Evolutionary conservation across 495 filamentous ascomycete species (phyloP), one percentile per base, ranked within the genome.

Genomic region (Glonium stellatum): DNA sequence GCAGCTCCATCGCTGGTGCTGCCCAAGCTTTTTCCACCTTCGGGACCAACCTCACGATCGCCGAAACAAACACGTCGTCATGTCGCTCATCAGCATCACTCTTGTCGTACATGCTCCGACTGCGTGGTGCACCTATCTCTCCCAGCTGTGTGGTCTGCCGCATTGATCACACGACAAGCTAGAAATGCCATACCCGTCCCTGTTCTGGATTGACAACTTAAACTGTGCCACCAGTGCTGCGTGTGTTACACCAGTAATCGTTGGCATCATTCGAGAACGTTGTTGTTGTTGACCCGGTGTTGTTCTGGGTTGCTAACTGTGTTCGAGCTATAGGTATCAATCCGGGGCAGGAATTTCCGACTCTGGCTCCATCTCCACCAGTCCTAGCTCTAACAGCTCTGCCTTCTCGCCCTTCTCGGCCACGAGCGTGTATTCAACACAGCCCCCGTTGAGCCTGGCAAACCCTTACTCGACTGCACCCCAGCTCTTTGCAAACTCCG

Each of bases 341-440:
- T 19, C 59, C 31, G 58, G 56, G 15, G 54, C 67, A 46, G 54
- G 53, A 41, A 57, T 74, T 44, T 69, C 70, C 63, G 70, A 74
- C 58, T 65, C 66, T 18, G 69, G 69, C n/a, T 72, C 71, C 19
- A 67, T 72, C 48, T 72, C 71, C 34, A 63, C 71, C 59, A 72
- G 70, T 58, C 71, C 71, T 18, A 69, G 67, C 55, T 72, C 71
- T 49, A 67, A 60, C 51, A 59, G 63, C 44, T 74, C 71, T 12
- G 53, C 59, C 56, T 71, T 68, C 60, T 44, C 67, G 34, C 56
- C 54, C 25, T 71, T 61, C 55, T 39, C 58, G 53, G 57, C 55
- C 37, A 55, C 57, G 41, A 64, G 42, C 41, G 13, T 56, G 41
- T 62, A 52, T 48, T 55, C 48, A 31, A 23, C 55, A 5, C 63